Evolutionary conservation across 306 rosid genomes (phyloP).

Genomic region (Lathyrus aphaca): DNA sequence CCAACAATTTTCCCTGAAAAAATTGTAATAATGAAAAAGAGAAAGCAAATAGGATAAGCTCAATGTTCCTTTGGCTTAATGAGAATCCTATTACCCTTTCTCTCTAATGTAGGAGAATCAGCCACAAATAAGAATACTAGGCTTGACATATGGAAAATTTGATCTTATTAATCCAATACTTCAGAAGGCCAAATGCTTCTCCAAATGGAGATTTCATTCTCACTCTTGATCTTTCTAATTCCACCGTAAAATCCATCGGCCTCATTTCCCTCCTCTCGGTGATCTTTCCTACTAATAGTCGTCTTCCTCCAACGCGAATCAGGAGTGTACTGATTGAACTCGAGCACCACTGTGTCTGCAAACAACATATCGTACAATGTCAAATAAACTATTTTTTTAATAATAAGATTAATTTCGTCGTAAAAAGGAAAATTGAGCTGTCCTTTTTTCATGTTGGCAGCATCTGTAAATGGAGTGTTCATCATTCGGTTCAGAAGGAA

Average conservation of each 20-base stretch:
- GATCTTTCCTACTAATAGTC: slow-evolving; percentile 62
- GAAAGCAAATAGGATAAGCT: slow-evolving; percentile 35
- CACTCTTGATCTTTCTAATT: slow-evolving; percentile 64
- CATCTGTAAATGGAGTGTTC: not conserved
- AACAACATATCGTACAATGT: slow-evolving; percentile 29
- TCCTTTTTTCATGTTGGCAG: not conserved
- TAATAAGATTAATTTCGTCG: not conserved
- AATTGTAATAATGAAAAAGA: slow-evolving; percentile 30
- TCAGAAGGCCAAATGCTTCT: slow-evolving; percentile 79
- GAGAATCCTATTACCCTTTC: slow-evolving; percentile 35
- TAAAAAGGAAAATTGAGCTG: slow-evolving; percentile 20
- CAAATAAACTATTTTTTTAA: not conserved
- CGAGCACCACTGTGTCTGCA: slow-evolving; percentile 80
- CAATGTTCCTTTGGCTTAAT: slow-evolving; percentile 44
- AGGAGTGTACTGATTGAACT: slow-evolving; percentile 84
- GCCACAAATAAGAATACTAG: slow-evolving; percentile 32
- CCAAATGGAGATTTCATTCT: slow-evolving; percentile 68
- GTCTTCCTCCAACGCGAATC: slow-evolving; percentile 87
- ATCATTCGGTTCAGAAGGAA: too few relatives aligned
- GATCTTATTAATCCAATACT: slow-evolving; percentile 59
- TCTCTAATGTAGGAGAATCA: slow-evolving; percentile 34
- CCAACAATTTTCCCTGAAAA: slow-evolving; percentile 44
- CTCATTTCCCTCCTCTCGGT: slow-evolving; percentile 84
- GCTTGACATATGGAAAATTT: slow-evolving; percentile 22
- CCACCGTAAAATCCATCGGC: slow-evolving; percentile 93